phyloP scores from a whole-genome alignment of 1,139 yeast species.

The Kluyveromyces sp. region DNA sequence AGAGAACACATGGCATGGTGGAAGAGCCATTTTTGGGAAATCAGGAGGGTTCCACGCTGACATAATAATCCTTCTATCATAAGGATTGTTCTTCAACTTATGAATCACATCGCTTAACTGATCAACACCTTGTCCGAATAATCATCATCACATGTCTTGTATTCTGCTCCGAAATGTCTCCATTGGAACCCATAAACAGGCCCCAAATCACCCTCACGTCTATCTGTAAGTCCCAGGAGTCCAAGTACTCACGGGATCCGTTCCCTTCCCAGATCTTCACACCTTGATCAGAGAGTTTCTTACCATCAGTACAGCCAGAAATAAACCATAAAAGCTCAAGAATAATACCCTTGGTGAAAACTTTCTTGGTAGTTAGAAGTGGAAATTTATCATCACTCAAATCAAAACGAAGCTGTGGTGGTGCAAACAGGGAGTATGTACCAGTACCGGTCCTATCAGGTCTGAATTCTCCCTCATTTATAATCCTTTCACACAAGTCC shows the following conservation, averaged over 20 bases:
- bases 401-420: conserved; percentile 86
- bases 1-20: conserved; percentile 96
- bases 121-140: conserved; percentile 81
- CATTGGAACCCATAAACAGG: conserved; percentile 99
- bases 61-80: conserved; percentile 86
- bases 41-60: conserved; percentile 99
- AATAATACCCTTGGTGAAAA: conserved; percentile 80
- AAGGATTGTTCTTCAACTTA: conserved; percentile 78
- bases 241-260: conserved; percentile 90
- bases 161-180: conserved; percentile 97
- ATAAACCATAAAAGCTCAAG: conserved; percentile 92
- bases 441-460: conserved; percentile 98
- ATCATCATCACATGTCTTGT: conserved; percentile 76
- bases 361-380: conserved; percentile 83
- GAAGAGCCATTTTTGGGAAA: conserved; percentile 86
- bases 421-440: conserved; percentile 82
- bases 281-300: conserved; percentile 66
- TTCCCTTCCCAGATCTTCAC: conserved; percentile 98
- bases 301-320: conserved; percentile 83
- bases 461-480: conserved; percentile 78
- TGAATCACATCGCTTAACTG: conserved; percentile 76
- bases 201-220: conserved; percentile 92
- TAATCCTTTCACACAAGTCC: conserved; percentile 69
- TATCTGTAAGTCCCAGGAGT: conserved; percentile 68
- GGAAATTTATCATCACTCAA: conserved; percentile 72